Evolutionary conservation across 2,329 filamentous ascomycete genomes (phyloP).

Genomic region (Pseudogymnoascus sp.): DNA sequence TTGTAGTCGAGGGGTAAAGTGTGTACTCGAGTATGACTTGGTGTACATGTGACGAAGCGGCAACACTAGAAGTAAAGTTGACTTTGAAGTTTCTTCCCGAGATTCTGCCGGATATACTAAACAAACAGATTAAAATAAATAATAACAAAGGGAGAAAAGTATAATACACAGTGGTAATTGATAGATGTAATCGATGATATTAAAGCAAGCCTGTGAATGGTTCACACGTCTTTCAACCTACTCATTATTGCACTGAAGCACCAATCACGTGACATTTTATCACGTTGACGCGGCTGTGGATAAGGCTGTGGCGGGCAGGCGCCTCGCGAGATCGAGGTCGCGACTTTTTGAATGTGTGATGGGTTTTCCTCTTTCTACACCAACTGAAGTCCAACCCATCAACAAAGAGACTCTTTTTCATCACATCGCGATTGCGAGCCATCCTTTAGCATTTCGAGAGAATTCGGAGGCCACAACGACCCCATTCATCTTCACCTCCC

Average conservation of each 20-base stretch:
- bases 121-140: neutral
- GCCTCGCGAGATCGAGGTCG: slow-evolving; percentile 4
- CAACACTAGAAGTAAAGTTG: slow-evolving; percentile 1
- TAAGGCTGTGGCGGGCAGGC: neutral
- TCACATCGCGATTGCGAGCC: slow-evolving; percentile 7
- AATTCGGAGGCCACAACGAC: slow-evolving; percentile 14
- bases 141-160: neutral
- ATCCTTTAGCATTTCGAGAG: neutral
- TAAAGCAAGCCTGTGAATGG: neutral
- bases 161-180: neutral
- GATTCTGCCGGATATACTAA: neutral
- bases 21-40: neutral
- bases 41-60: slow-evolving; percentile 6
- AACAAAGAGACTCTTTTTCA: slow-evolving; percentile 8
- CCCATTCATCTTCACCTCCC: slow-evolving; percentile 1
- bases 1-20: neutral
- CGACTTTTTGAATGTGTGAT: slow-evolving; percentile 2
- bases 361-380: slow-evolving; percentile 2
- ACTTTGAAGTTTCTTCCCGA: slow-evolving; percentile 5
- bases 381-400: slow-evolving; percentile 13
- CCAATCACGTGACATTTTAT: neutral
- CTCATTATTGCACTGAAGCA: neutral
- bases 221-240: neutral
- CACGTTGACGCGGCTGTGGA: slow-evolving; percentile 6
- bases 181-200: neutral